Evolutionary conservation across 2,329 filamentous ascomycete species (phyloP), one percentile per base, ranked within the genome.

Genomic region (Didymella pinodella): DNA sequence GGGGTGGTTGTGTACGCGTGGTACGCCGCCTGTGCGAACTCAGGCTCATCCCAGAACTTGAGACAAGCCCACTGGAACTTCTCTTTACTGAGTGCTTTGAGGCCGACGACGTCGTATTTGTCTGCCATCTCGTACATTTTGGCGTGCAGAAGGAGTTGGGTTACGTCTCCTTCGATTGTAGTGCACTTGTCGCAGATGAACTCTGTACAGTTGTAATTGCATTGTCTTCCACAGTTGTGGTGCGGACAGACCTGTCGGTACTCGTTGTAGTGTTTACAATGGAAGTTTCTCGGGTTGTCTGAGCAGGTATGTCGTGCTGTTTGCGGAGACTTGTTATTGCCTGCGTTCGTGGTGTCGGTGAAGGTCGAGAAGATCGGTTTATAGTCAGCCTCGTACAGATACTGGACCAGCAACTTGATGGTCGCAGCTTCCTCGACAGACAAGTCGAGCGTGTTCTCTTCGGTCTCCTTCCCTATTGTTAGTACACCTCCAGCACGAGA

Each of bases 11-110:
- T 60, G 32, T 71, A 75, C 2, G 45, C 57, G 38, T 61, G 45
- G 11, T 67, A 46, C 20, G 71, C 71, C 2, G 72, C 67, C 32
- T 61, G 59, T 2, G 67, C 50, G 16, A 76, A 63, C 11, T 67
- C 65, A 5, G 45, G 6, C 3, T 66, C 53, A 36, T 73, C 63
- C 66, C 65, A 70, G 43, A 43, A 53, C 12, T 22, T 4, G 5
- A 1, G 6, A 40, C 60, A 59, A 12, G 51, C 36, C 12, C 12
- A n/a, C n/a, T 20, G 36, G 28, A 67, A 67, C 49, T 64, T 65
- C 10, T 53, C 41, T 10, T 11, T 45, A 4, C 36, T 52, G 10
- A 65, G 45, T 2, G 50, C 43, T 36, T 65, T 61, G 4, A 67
- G 54, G 3, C 54, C 54, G 11, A 12, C 18, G 18, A 65, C 50